A percentile compares a stretch with the other conserved stretches of the same genome.
These are phyloP conservation scores for Fusarium sp. DNA, from an alignment of 2,329 filamentous ascomycete genomes.

Conservation along the genomic window DNA sequence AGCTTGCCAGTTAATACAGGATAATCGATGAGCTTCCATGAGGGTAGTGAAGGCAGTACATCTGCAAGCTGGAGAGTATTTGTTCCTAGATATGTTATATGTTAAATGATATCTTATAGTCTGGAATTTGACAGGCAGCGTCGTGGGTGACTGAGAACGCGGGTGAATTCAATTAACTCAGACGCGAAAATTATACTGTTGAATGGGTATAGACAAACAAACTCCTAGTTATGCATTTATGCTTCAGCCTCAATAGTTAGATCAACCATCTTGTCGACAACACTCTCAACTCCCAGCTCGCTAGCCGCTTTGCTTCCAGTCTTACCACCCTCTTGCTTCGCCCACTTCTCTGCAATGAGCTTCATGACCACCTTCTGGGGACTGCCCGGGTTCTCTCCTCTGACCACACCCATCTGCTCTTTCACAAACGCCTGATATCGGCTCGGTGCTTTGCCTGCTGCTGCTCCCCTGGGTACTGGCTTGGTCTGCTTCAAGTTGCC, in stretches of 20 bases:
- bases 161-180: neutral
- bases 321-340: slow-evolving; percentile 57
- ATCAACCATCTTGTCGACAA: slow-evolving; percentile 42
- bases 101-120: neutral
- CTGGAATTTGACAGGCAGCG: neutral
- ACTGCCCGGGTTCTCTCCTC: slow-evolving; percentile 63
- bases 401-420: slow-evolving; percentile 72
- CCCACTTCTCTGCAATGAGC: slow-evolving; percentile 72
- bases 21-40: no score
- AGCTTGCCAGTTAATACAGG: neutral
- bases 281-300: slow-evolving; percentile 30
- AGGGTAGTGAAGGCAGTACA: neutral
- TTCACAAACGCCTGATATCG: slow-evolving; percentile 69
- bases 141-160: neutral
- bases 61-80: neutral
- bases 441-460: slow-evolving; percentile 43
- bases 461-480: slow-evolving; percentile 67
- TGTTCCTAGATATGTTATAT: neutral
- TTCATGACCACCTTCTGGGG: slow-evolving; percentile 77
- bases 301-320: slow-evolving; percentile 9
- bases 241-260: slow-evolving; percentile 40
- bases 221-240: slow-evolving; percentile 14
- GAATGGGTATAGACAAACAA: slow-evolving; percentile 12
- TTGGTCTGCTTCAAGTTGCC: slow-evolving; percentile 78
- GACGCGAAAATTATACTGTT: neutral